Percentiles rank a stretch among this genome's conserved stretches.
These are phyloP conservation scores for Pythium scleroteichum DNA, from an alignment of 352 stramenopile species.

Conservation along the genomic window DNA sequence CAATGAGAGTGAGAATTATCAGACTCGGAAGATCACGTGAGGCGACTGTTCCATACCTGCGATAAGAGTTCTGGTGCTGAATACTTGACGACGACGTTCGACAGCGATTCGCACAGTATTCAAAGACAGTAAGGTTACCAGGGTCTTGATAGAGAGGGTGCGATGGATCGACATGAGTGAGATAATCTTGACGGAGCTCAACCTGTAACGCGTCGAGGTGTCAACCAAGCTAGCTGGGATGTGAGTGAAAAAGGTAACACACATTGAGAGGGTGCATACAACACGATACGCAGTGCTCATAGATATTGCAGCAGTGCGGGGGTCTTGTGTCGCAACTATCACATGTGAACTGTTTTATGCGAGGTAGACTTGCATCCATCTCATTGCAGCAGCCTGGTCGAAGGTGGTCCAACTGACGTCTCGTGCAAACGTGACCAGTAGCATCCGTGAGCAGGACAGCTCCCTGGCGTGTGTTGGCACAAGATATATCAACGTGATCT, in stretches of 20 bases:
- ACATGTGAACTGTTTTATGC: constrained; percentile 62
- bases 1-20: background rate
- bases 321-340: constrained; percentile 61
- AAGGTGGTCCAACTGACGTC: constrained; percentile 39
- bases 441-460: constrained; percentile 53
- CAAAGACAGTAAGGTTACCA: constrained; percentile 58
- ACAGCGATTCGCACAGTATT: constrained; percentile 69
- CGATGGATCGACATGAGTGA: constrained; percentile 55
- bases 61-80: constrained; percentile 79
- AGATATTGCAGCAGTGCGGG: constrained; percentile 69
- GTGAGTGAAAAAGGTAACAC: background rate
- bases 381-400: constrained; percentile 65
- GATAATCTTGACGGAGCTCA: constrained; percentile 55
- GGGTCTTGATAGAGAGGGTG: constrained; percentile 68
- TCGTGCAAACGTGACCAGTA: constrained; percentile 56
- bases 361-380: constrained; percentile 45
- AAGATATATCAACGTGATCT: constrained; percentile 37
- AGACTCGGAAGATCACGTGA: background rate
- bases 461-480: constrained; percentile 62
- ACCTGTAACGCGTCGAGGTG: constrained; percentile 32
- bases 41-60: constrained; percentile 35
- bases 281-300: constrained; percentile 75
- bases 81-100: constrained; percentile 76
- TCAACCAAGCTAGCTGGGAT: background rate
- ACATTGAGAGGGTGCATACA: constrained; percentile 83